Evolutionary conservation across 345 rosid species (phyloP), one percentile per base, ranked within the genome.

Genomic region (Carallia brachiata): DNA sequence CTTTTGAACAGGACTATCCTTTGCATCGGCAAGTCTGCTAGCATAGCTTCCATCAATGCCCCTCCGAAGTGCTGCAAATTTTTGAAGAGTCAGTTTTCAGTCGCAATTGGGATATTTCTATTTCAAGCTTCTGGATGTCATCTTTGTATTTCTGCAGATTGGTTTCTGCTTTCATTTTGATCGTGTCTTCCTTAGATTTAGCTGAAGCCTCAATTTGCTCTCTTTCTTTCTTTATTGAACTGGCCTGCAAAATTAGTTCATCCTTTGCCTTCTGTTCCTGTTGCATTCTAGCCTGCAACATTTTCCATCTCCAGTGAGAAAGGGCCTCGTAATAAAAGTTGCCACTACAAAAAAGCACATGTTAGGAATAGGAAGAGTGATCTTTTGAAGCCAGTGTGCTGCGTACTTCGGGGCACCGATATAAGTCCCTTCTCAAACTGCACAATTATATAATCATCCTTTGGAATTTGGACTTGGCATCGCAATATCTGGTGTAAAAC

Each of bases 231-330:
- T 84, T 77, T 23, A 81, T 65, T n/a, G 76, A 70, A 58, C 68
- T 67, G 31, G 79, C 81, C 79, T 80, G 88, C 63, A 40, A 52
- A 61, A 83, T 70, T 36, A 85, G 70, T 74, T 80, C 90, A 70
- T 83, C 83, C 71, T 77, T 86, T 60, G 77, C 87, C 83, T 83
- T 84, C 81, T 76, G 81, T 76, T 90, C 97, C 77, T 83, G 92
- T 65, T 73, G 79, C 96, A 93, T 84, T 70, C 87, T 84, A 84
- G 89, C 96, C 98, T 93, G 91, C 70, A 75, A 82, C 68, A 63
- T 71, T 77, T 73, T 70, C 55, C 72, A 56, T 30, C 19, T 77
- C 73, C 73, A 75, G 47, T 77, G 73, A 78, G 80, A 72, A 73
- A 74, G 34, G 32, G 30, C 60, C 61, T 65, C 50, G 55, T 59